Conservation (phyloP, 805 yeast species). For the Metschnikowia borealis region DNA sequence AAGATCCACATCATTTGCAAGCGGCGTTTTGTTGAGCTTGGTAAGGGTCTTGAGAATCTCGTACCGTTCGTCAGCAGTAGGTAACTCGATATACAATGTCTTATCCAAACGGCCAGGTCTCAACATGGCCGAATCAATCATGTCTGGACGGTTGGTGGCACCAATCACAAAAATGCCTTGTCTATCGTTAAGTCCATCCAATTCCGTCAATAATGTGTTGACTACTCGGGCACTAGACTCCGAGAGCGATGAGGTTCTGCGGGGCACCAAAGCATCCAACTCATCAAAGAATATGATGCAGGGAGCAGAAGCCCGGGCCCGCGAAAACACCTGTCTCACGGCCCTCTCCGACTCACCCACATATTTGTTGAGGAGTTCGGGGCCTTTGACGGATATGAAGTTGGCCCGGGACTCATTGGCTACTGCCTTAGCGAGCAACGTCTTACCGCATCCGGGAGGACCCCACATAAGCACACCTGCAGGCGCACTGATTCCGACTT, state of each 20-base stretch:
- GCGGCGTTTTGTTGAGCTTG: slow-evolving; percentile 69
- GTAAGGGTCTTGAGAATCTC: slow-evolving; percentile 81
- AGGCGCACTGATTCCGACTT: slow-evolving; percentile 94
- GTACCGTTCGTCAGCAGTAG: slow-evolving; percentile 68
- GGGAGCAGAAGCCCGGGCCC: slow-evolving; percentile 91
- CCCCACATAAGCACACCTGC: slow-evolving; percentile 98
- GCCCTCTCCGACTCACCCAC: slow-evolving; percentile 97
- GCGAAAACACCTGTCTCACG: slow-evolving; percentile 84
- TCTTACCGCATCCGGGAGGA: slow-evolving; percentile 99
- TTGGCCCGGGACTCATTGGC: slow-evolving; percentile 97
- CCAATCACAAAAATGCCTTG: slow-evolving; percentile 92
- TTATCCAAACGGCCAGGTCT: slow-evolving; percentile 96
- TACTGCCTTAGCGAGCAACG: slow-evolving; percentile 92
- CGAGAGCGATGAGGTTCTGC: slow-evolving; percentile 82
- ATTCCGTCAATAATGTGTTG: slow-evolving; percentile 87
- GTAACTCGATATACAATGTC: slow-evolving; percentile 86
- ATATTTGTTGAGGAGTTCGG: slow-evolving; percentile 88
- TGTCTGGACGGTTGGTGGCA: slow-evolving; percentile 96
- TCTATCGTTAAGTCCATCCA: slow-evolving; percentile 91
- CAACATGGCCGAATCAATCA: slow-evolving; percentile 97
- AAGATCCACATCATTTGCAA: slow-evolving; percentile 60
- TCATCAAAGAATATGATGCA: slow-evolving; percentile 96
- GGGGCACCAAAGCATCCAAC: slow-evolving; percentile 91
- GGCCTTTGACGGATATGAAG: slow-evolving; percentile 93
- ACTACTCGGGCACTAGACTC: slow-evolving; percentile 93